A percentile compares a stretch with the other conserved stretches of the same genome.
Conservation (phyloP, 2,329 filamentous ascomycete genomes). For the Colletotrichum liaoningense region DNA sequence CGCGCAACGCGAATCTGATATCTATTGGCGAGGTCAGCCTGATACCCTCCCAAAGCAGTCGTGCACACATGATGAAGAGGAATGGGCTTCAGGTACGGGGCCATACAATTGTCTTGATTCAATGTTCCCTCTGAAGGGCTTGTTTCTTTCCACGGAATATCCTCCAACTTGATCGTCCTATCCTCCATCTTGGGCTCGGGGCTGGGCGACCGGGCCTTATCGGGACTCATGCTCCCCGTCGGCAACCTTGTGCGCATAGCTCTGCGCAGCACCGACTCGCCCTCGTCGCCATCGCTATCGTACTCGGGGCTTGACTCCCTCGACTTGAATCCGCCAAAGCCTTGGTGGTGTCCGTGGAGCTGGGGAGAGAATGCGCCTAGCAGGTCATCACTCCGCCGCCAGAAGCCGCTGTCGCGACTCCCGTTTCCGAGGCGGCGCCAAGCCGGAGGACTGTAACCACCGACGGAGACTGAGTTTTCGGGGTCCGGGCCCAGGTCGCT, state of each 20-base stretch:
- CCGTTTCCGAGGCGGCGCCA: slow-evolving; percentile 72
- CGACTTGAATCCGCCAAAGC: slow-evolving; percentile 31
- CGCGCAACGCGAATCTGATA: slow-evolving; percentile 87
- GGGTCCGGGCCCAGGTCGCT: slow-evolving; percentile 46
- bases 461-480: slow-evolving; percentile 60
- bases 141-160: slow-evolving; percentile 42
- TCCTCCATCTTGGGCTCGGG: slow-evolving; percentile 58
- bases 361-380: slow-evolving; percentile 56
- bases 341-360: slow-evolving; percentile 34
- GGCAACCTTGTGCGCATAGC: slow-evolving; percentile 68
- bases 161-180: slow-evolving; percentile 51
- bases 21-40: slow-evolving; percentile 62
- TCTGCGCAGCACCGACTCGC: slow-evolving; percentile 58
- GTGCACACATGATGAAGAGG: slow-evolving; percentile 33
- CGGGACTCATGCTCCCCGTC: slow-evolving; percentile 66
- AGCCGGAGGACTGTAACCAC: slow-evolving; percentile 70
- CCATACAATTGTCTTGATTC: slow-evolving; percentile 62
- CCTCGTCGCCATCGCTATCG: slow-evolving; percentile 49
- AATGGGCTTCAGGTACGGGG: slow-evolving; percentile 24
- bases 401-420: slow-evolving; percentile 68
- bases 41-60: slow-evolving; percentile 7
- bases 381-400: slow-evolving; percentile 65
- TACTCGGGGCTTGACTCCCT: slow-evolving; percentile 48
- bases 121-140: slow-evolving; percentile 40
- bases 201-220: slow-evolving; percentile 59